Base-by-base conservation (phyloP, 163 green algal genomes). In the Coccomyxa subellipsoidea region DNA sequence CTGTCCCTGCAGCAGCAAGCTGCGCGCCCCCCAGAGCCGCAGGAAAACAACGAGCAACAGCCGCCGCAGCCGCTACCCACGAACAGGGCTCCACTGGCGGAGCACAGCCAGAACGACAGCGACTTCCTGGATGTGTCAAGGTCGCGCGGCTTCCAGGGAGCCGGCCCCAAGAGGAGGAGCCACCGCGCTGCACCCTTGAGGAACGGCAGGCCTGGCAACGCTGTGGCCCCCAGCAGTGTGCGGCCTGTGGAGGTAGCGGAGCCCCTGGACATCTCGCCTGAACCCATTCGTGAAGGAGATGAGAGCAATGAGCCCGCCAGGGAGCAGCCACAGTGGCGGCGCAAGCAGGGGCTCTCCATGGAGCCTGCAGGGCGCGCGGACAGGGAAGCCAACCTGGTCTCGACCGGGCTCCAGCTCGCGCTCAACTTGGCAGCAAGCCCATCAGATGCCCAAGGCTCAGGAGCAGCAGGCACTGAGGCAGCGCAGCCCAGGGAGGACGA, bases 301-400 rank as follows among this genome's bases (percentile, higher is more conserved):
- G 47, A 29, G 21, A 32, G 27, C 66, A 18, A 73, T 18, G 66
- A 8, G 21, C 8, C 7, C 2, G 8, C 66, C 32, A 23, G 32
- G 66, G 66, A 73, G 66, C 5, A 73, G 66, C 66, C 27, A 23
- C 66, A 73, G 8, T 73, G 66, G 66, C 66, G 66, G 29, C 27
- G 66, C 66, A 73, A 36, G 66, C 66, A 73, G 66, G n/a, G 66
- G 47, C 47, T 59, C 47, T 59, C 47, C 47, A 59, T 59, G 47
- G 47, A 59, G 47, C 47, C 47, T 27, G 47, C 47, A 59, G 5
- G 47, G 47, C 47, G 47, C 47, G 23, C 15, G 15, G 5, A 8
- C 47, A 18, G 23, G 3, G 47, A 12, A 59, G 23, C 21, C 2
- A 59, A 2, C 23, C 23, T 8, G 15, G 23, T 18, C 0, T 7